Base-by-base conservation (phyloP, 2,329 filamentous ascomycete species). In the Thelonectria blattea region DNA sequence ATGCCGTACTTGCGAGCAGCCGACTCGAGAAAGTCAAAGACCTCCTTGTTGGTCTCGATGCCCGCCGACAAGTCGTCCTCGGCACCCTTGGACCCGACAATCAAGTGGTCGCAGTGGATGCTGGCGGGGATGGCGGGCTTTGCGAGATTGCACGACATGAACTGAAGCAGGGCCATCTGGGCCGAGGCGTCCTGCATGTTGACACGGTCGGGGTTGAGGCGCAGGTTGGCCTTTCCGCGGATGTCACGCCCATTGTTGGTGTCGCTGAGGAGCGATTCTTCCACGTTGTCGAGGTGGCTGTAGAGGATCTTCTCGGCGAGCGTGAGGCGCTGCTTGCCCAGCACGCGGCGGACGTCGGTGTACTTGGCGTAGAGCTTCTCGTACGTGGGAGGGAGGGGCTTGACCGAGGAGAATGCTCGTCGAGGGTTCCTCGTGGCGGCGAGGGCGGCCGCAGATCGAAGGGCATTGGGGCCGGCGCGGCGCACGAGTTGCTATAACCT, bases 181-280 rank as follows among this genome's bases (percentile, higher is more conserved):
- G 95, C 95, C 30, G 92, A 97, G 14, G 95, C 95, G 81, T 99
- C 95, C 79, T 99, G 95, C 95, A 99, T 99, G 66, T 96, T 96
- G 69, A 98, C 95, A 54, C 95, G 88, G 77, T 99, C 95, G 20
- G 95, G 95, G 79, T 97, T 97, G 77, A 99, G 90, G 82, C 96
- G 96, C 78, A 99, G 84, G 75, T 96, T 98, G 52, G 93, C 93
- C 73, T 88, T 88, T 68, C 94, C 94, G 43, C 95, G 88, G 63
- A 99, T 90, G 72, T 90, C 85, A 52, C 86, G 86, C 68, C 93
- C 94, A 84, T 93, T 92, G 77, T 92, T 85, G 51, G 93, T 97
- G 72, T 88, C 87, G 54, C 86, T 87, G 62, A 97, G 83, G 54
- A 99, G 86, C 39, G 92, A 93, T 76, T 96, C 93, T 78, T 97